Base-by-base conservation (phyloP, 768 basidiomycete species). In the Glaciozyma martinii region DNA sequence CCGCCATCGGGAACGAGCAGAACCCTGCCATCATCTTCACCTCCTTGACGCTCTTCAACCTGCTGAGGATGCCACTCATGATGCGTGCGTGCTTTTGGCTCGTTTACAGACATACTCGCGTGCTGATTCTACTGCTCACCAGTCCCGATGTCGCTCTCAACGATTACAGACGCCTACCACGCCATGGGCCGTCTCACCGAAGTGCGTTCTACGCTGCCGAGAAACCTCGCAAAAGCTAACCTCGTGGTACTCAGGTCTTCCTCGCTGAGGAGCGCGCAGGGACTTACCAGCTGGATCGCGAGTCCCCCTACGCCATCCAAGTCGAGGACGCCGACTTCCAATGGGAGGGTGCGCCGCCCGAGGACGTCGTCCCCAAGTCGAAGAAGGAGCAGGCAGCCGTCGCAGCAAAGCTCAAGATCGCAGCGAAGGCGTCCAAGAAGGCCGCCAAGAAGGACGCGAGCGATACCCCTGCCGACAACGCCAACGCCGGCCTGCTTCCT, bases 141-240 rank as follows among this genome's bases (percentile, higher is more conserved):
- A 33, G 63, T 61, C 33, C 27, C 49, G 9, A 27, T 65, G 30
- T 61, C 66, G 61, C 55, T 59, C 52, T 32, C 56, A 53, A 75
- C 89, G n/a, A 86, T 86, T 67, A 84, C 89, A 5, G 93, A 97
- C 68, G 91, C 92, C 0, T 76, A 80, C 46, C 91, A 88, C 71
- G 93, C 92, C 3, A 79, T 82, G n/a, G 78, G 79, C 13, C 87
- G 93, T 50, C 80, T 97, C 2, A 80, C 83, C 67, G 85, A 81
- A 18, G 43, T 53, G n/a, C n/a, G n/a, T 8, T 33, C 25, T 6
- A 13, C 18, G 7, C 30, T 54, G 9, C 6, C 30, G 18, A 18
- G 18, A 27, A 49, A 13, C 27, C 16, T 32, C 12, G 5, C n/a
- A 52, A 42, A 7, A 1, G 13, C 7, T 32, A 3, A 15, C 33